Evolutionary conservation across 2,329 filamentous ascomycete species (phyloP), one percentile per base, ranked within the genome.

Genomic region (Penicillium olsonii): DNA sequence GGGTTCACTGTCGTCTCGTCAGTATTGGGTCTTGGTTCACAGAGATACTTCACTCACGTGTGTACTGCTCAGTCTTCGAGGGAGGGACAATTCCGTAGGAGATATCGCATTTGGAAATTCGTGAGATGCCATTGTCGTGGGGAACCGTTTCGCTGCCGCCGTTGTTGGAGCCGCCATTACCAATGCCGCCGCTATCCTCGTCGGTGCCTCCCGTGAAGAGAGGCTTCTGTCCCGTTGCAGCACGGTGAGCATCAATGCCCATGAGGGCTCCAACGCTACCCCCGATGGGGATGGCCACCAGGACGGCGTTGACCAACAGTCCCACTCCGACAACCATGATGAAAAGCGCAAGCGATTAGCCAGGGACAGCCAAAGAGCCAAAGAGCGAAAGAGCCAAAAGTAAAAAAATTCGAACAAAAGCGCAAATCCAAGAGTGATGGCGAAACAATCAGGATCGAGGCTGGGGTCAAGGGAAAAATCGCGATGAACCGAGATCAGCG

Each of bases 231-330:
- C 78, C 78, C 2, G 61, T 67, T 8, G 76, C 68, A 26, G 66
- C 58, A 34, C 76, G 72, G 38, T 72, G 66, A n/a, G 68, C 67
- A 51, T 81, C 73, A 29, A 82, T 62, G 9, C 77, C 78, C 29
- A 81, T 64, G 19, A 82, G 65, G 37, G 80, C 66, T 40, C 77
- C 79, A 24, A 81, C 56, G 9, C 77, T 79, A 46, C 73, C 70
- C 49, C 72, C 78, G 49, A 81, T 73, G 33, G 76, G 79, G 51
- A 82, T 65, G 55, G 73, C 73, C 52, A 82, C 57, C 42, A 82
- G 71, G 59, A 69, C 69, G 45, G 76, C 70, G 66, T 79, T 82
- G 65, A 81, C 70, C 50, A 81, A 61, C 63, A 77, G 75, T 54
- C 47, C 47, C 9, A 49, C 4, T 19, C 42, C 47, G 17, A 72